Conservation (phyloP, 768 basidiomycete species). For the Galerina marginata region DNA sequence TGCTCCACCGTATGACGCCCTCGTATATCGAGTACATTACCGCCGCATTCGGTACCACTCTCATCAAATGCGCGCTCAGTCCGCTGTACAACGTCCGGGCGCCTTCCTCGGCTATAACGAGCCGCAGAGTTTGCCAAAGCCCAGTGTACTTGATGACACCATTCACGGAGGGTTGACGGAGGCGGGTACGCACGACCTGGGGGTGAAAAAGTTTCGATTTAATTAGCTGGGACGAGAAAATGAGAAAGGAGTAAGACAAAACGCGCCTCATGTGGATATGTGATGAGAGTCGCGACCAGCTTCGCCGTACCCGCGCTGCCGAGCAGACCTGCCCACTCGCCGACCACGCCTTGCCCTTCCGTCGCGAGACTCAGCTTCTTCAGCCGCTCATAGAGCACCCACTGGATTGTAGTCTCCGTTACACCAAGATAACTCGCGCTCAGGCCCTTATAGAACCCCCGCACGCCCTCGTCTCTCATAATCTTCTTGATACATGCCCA, state of each 20-base stretch:
- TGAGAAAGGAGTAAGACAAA: neutral
- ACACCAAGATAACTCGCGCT: constrained; percentile 96
- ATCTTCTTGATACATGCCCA: constrained; percentile 74
- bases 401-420: constrained; percentile 95
- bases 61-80: constrained; percentile 92
- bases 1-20: constrained; percentile 70
- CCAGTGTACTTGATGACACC: constrained; percentile 86
- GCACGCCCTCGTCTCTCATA: constrained; percentile 77
- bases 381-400: constrained; percentile 94
- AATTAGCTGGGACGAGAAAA: neutral
- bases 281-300: constrained; percentile 90
- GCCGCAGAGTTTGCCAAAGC: constrained; percentile 79
- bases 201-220: constrained; percentile 5
- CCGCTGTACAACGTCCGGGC: constrained; percentile 87
- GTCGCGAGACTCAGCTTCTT: constrained; percentile 67
- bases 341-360: constrained; percentile 59
- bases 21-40: constrained; percentile 99
- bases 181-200: constrained; percentile 89
- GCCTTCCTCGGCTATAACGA: constrained; percentile 92
- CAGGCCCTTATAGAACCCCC: constrained; percentile 93
- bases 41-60: constrained; percentile 95
- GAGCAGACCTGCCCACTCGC: constrained; percentile 82
- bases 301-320: constrained; percentile 94
- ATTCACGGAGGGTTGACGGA: constrained; percentile 85
- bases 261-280: constrained; percentile 96